These are phyloP conservation scores for Musa troglodytarum DNA, from an alignment of 176 grass and related monocot species.

Conservation along the genomic window DNA sequence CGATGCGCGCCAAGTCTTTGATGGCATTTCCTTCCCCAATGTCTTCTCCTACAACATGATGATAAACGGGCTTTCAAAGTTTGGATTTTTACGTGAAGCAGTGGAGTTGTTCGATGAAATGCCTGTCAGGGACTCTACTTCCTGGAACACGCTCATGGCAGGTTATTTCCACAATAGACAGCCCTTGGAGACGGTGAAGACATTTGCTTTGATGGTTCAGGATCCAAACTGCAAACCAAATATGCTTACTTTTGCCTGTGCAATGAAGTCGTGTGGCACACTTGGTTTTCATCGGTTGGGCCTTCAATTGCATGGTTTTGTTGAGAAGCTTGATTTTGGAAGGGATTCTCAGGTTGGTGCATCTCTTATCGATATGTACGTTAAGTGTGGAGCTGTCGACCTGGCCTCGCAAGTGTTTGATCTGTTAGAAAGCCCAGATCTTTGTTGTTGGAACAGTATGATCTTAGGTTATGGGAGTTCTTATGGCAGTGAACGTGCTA, in stretches of 20 bases:
- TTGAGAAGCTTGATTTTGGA: constrained; percentile 51
- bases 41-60: constrained; percentile 76
- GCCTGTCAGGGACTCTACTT: constrained; percentile 45
- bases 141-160: constrained; percentile 88
- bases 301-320: constrained; percentile 55
- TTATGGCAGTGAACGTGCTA: constrained; percentile 35
- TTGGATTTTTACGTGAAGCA: constrained; percentile 41
- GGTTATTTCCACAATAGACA: constrained; percentile 46
- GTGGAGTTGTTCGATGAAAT: constrained; percentile 77
- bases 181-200: constrained; percentile 25
- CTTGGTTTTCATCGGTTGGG: constrained; percentile 40
- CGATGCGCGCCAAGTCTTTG: constrained; percentile 44
- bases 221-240: constrained; percentile 36
- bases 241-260: constrained; percentile 54
- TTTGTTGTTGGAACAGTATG: constrained; percentile 75
- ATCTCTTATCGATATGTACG: constrained; percentile 73
- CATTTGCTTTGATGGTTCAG: constrained; percentile 44
- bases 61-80: constrained; percentile 52
- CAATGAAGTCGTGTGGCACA: constrained; percentile 60
- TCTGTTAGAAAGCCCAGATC: constrained; percentile 35
- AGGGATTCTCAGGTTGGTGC: constrained; percentile 40
- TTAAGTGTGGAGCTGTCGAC: constrained; percentile 48
- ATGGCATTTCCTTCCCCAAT: constrained; percentile 43
- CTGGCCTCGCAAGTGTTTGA: constrained; percentile 52
- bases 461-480: constrained; percentile 51